A percentile compares a stretch with the other conserved stretches of the same genome.
phyloP scores from a whole-genome alignment of 2,329 filamentous ascomycete genomes.

The Aureobasidium sp. region DNA sequence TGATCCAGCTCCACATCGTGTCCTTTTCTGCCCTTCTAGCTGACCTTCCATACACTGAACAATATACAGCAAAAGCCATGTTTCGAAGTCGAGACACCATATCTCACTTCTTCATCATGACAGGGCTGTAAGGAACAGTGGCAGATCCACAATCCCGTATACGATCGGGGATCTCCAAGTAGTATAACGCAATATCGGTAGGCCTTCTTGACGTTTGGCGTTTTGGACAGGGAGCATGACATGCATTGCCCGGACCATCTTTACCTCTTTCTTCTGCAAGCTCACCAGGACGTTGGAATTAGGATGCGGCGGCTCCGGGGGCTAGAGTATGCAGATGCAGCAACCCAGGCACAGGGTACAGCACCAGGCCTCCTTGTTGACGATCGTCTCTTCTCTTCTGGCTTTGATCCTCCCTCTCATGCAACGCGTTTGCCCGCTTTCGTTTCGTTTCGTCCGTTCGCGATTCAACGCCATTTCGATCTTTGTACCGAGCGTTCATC shows the following conservation, averaged over 20 bases:
- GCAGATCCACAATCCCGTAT: neutral
- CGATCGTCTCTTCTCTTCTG: neutral
- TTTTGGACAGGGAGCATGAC: neutral
- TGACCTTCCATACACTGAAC: neutral
- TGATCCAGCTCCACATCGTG: constrained; percentile 7
- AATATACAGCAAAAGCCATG: neutral
- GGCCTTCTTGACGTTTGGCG: neutral
- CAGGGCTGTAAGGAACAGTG: neutral
- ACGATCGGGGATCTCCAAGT: neutral
- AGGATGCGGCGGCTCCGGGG: constrained; percentile 3
- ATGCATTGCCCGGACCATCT: constrained; percentile 4
- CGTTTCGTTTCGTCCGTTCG: neutral
- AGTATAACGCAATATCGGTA: constrained; percentile 1
- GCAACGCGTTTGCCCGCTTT: neutral
- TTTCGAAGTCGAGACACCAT: neutral
- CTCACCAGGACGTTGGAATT: constrained; percentile 4
- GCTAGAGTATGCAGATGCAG: constrained; percentile 9
- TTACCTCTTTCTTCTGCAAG: constrained; percentile 1
- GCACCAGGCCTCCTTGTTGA: neutral
- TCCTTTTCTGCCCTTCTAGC: neutral
- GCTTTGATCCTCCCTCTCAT: neutral
- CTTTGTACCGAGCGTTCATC: neutral
- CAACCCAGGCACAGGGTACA: constrained; percentile 9
- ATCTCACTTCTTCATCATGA: neutral
- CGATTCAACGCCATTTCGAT: neutral